Base-by-base conservation (phyloP, 108 stramenopile genomes). In the Cyclostephanos invisitatus region DNA sequence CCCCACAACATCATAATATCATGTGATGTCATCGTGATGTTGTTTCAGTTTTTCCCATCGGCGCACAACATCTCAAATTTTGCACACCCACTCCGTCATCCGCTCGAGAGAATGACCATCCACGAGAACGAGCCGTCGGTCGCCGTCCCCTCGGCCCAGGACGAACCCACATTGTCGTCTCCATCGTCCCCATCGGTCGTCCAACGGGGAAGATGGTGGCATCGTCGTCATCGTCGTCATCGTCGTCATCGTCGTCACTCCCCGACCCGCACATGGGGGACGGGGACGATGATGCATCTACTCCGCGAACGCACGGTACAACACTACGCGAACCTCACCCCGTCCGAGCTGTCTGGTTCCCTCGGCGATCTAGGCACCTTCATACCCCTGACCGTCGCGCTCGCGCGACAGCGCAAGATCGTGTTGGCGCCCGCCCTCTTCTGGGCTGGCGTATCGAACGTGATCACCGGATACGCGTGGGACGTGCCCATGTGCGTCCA, bases 401-500 rank as follows among this genome's bases (percentile, higher is more conserved):
- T 95, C 72, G 82, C 88, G 15, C 77, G 85, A 12, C 51, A 84
- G 67, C 74, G 87, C 0, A 66, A 82, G 27, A 87, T 95, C 25
- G 64, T 79, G 9, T 68, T 89, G 42, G 86, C 88, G 0, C 87
- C 91, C 0, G 83, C 91, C 22, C 65, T 95, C 20, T 91, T 91
- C 46, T 87, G 78, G 64, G 86, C 90, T 2, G 94, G 94, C 0
- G 27, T 84, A 11, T 71, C 64, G 21, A 91, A 95, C 64, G 29
- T 91, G 3, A 32, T 92, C 18, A 86, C 89, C 7, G 94, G 91
- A 22, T 67, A 53, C 42, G 17, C 61, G 3, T 92, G 90, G 90
- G 87, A 92, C 68, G 72, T 91, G 29, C 94, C 94, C 67, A 95
- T 95, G 87, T 87, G 86, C 67, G 86, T 95, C 12, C 94, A 95